A percentile compares a stretch with the other conserved stretches of the same genome.
Evolutionary conservation across 1,284 basidiomycete genomes (phyloP).

Genomic region (Spongispora temasekensis): DNA sequence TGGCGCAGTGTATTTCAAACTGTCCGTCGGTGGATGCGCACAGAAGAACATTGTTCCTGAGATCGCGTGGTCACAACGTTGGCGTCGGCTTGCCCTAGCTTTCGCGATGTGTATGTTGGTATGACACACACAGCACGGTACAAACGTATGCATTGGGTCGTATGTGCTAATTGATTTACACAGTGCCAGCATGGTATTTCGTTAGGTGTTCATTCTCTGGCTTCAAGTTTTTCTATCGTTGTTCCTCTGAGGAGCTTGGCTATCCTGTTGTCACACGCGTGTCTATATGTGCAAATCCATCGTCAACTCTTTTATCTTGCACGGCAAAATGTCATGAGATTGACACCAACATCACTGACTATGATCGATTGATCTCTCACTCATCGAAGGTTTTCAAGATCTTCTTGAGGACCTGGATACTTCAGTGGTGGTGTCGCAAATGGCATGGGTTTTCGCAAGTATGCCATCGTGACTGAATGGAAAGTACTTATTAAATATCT

Average conservation of each 20-base stretch:
- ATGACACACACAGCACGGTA: neutral
- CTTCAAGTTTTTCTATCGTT: too few species aligned
- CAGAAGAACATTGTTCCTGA: constrained; percentile 3
- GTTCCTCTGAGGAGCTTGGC: neutral
- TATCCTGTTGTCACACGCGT: neutral
- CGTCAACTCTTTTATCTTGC: neutral
- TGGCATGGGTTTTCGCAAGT: neutral
- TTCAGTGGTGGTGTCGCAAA: neutral
- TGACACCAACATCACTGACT: neutral
- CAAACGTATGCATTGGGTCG: neutral
- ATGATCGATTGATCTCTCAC: neutral
- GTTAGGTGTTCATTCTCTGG: constrained; percentile 3
- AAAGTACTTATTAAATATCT: too few species aligned
- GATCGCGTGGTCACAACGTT: constrained; percentile 2
- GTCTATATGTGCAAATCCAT: neutral
- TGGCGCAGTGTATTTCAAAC: too few species aligned
- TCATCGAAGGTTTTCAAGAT: neutral
- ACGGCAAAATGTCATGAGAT: neutral
- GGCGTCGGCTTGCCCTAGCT: neutral
- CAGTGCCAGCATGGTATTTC: constrained; percentile 1
- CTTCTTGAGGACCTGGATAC: neutral
- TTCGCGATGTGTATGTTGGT: neutral
- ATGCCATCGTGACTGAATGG: neutral
- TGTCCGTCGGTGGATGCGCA: neutral
- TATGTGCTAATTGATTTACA: neutral